Evolutionary conservation across 1,284 basidiomycete species (phyloP), one percentile per base, ranked within the genome.

Genomic region (Pterulicium gracile): DNA sequence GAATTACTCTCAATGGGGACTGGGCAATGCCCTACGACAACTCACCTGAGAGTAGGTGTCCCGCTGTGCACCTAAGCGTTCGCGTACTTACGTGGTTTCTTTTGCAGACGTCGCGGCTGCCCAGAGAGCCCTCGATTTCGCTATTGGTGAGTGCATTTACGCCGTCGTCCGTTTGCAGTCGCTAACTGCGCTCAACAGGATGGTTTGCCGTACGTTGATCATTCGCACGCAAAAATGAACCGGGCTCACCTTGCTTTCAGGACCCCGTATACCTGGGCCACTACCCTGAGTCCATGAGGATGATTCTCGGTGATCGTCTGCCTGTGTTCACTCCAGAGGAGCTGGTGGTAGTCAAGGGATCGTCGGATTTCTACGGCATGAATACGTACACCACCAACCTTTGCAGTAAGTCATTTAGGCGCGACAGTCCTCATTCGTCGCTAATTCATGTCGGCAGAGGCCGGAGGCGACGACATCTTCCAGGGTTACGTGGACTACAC

Each of bases 381-480:
- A 81, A 85, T 62, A 81, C 80, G 7, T 87, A 87, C 62, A 81
- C 82, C 2, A 81, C 75, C 39, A 81, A 85, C 58, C 68, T 82
- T 15, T 73, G 77, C 63, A 73, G 77, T 79, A 52, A 56, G 72
- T 70, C 7, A 7, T 17, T 39, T 17, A 42, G 44, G 41, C n/a
- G 27, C 39, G 18, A 14, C 23, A 23, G 39, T 43, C 43, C 13
- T 43, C 44, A 13, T 43, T 46, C 45, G 19, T 48, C n/a, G 27
- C 14, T 45, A 44, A 23, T 22, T 23, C 18, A 13, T 42, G 27
- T 17, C 20, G 13, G 2, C 24, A 46, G n/a, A 50, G 59, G 73
- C 72, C 24, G 79, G 76, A 14, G 79, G 77, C 1, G 63, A 66
- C 23, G 78, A 81, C 51, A 82, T 85, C 58, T 75, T 81, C 59